phyloP scores from a whole-genome alignment of 371 early-diverging fungal genomes.

The Quaeritorhiza haematococci region DNA sequence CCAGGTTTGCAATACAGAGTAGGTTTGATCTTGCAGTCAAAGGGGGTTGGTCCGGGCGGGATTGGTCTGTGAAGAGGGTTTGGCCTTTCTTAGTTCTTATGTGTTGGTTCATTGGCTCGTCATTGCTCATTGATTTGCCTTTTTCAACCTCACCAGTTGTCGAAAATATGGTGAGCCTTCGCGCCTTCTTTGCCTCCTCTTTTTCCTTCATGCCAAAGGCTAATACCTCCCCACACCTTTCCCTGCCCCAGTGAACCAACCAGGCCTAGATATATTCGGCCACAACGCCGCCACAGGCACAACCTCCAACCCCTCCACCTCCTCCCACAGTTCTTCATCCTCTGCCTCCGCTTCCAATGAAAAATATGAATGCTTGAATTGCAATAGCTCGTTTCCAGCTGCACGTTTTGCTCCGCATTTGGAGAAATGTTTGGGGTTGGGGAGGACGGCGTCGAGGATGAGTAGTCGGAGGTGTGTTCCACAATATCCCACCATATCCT shows the following conservation, averaged over 20 bases:
- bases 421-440: constrained; percentile 82
- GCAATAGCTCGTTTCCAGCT: constrained; percentile 70
- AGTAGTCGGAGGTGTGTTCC: constrained; percentile 32
- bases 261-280: constrained; percentile 70
- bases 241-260: constrained; percentile 13
- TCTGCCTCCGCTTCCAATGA: constrained; percentile 27
- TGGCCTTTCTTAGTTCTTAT: background rate
- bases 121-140: background rate
- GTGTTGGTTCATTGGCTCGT: background rate
- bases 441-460: constrained; percentile 55
- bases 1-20: constrained; percentile 68
- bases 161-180: constrained; percentile 39
- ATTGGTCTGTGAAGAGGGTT: too few relatives aligned
- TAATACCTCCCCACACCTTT: background rate
- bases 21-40: constrained; percentile 3
- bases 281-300: constrained; percentile 49
- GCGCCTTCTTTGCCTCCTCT: constrained; percentile 3
- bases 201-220: too few relatives aligned
- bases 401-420: constrained; percentile 80
- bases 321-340: background rate
- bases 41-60: too few relatives aligned
- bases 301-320: background rate
- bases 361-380: constrained; percentile 71
- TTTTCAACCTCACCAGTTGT: constrained; percentile 28
- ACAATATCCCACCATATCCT: too few relatives aligned